phyloP scores from a whole-genome alignment of 78 protist species.

The Dictyostelium citrinum region DNA sequence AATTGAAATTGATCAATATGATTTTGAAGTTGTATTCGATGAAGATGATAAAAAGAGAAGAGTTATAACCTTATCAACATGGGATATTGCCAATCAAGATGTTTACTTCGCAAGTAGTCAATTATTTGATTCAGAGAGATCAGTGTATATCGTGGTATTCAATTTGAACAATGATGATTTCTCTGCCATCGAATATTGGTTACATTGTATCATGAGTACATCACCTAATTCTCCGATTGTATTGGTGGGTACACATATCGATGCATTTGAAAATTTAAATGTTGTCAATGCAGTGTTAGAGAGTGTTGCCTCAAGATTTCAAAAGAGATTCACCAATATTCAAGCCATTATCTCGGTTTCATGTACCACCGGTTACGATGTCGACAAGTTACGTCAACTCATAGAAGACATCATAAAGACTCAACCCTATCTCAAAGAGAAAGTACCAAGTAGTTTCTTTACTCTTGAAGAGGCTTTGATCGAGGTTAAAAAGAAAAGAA shows the following conservation, averaged over 20 bases:
- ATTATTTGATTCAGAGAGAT: slow-evolving; percentile 53
- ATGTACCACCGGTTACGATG: slow-evolving; percentile 75
- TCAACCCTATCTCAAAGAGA: slow-evolving; percentile 37
- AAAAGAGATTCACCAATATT: slow-evolving; percentile 42
- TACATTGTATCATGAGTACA: slow-evolving; percentile 26
- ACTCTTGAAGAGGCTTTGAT: slow-evolving; percentile 66
- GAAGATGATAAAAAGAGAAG: slow-evolving; percentile 64
- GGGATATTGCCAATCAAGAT: slow-evolving; percentile 74
- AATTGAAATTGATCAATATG: slow-evolving; percentile 67
- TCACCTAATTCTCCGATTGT: slow-evolving; percentile 74
- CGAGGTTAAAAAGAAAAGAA: slow-evolving; percentile 65
- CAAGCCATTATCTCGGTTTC: slow-evolving; percentile 69
- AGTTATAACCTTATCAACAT: slow-evolving; percentile 38
- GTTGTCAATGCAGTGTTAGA: slow-evolving; percentile 21
- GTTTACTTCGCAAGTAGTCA: slow-evolving; percentile 75
- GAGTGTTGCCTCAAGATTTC: slow-evolving; percentile 12
- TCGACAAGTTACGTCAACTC: slow-evolving; percentile 16
- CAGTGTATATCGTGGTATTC: slow-evolving; percentile 66
- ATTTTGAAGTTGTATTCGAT: slow-evolving; percentile 55
- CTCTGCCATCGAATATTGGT: slow-evolving; percentile 69
- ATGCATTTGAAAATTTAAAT: slow-evolving; percentile 14
- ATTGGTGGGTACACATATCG: slow-evolving; percentile 81
- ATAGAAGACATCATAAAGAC: slow-evolving; percentile 53
- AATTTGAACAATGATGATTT: slow-evolving; percentile 30
- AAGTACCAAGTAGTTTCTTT: slow-evolving; percentile 62